Evolutionary conservation across 164 flowering plant genomes (phyloP), one percentile per base, ranked within the genome.

Genomic region (Chimonanthus salicifolius): DNA sequence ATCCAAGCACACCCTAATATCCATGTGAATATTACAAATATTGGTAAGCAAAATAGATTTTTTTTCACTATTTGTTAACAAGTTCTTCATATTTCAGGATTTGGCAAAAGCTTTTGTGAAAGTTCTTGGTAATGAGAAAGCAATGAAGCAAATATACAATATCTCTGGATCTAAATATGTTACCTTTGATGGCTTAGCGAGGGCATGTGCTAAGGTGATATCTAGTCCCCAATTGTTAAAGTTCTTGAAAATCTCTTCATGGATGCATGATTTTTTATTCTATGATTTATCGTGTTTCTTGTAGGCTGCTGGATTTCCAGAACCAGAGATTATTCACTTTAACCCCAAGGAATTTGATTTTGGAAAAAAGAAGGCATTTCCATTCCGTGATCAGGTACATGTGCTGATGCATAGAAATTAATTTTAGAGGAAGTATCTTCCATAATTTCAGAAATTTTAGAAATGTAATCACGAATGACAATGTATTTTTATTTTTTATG

Each of bases 281-380:
- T 8, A 62, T 21, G 16, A 65, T 68, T 45, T 44, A 20, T 21
- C 58, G 58, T 18, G 9, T 6, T 58, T 75, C 47, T 68, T 7
- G 60, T 77, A 95, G 99, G 99, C 96, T 82, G 99, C 79, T 83
- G 97, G 97, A 45, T 95, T 95, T 83, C 99, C 99, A 20, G 98
- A 95, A 77, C 99, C 99, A 13, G 96, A 93, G 78, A 76, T 95
- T 45, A 68, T 95, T 67, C 97, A 95, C 78, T 95, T 87, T 73
- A 92, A 92, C 71, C 94, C 99, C 45, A 91, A 93, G 83, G 98
- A 89, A 67, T 95, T 84, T 67, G 99, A 95, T 80, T 91, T 93
- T 71, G 99, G 99, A 8, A 95, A 95, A 78, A 95, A 93, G 94
- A 93, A 93, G 86, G 83, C 98, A 8, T 95, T 95, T 51, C 99